Evolutionary conservation across 2,329 filamentous ascomycete species (phyloP).

Genomic region (Penicillium hesseltinei): DNA sequence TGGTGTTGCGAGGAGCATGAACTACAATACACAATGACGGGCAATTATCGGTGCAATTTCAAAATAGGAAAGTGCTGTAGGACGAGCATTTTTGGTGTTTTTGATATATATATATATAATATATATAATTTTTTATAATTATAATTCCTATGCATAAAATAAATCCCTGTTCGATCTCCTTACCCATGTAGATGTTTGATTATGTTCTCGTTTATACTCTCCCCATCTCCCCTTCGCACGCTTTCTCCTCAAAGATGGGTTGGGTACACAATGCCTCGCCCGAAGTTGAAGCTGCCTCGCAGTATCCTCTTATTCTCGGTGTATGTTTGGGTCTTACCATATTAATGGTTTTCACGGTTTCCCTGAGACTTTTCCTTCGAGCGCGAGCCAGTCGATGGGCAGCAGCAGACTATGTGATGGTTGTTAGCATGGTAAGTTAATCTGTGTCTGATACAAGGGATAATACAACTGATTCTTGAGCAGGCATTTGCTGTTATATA

Average conservation of each 20-base stretch:
- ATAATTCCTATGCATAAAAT: not conserved
- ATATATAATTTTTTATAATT: not conserved
- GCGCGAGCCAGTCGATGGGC: conserved; percentile 46
- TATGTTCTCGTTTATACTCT: not conserved
- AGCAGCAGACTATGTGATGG: conserved; percentile 48
- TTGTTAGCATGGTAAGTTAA: conserved; percentile 34
- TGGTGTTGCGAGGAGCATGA: too few relatives aligned
- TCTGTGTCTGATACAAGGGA: not conserved
- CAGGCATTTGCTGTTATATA: conserved; percentile 51
- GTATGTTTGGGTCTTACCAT: conserved; percentile 49
- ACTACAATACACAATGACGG: not conserved
- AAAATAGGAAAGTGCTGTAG: not conserved
- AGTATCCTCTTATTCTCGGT: conserved; percentile 51
- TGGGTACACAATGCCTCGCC: conserved; percentile 54
- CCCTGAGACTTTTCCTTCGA: conserved; percentile 45
- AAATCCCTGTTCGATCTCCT: not conserved
- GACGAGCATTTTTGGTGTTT: not conserved
- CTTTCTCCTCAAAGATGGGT: conserved; percentile 38
- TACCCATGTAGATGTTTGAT: not conserved
- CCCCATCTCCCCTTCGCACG: not conserved
- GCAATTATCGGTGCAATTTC: not conserved
- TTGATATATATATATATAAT: not conserved
- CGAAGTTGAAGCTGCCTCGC: conserved; percentile 48
- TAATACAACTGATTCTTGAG: conserved; percentile 26
- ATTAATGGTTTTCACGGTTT: conserved; percentile 46